These are phyloP conservation scores for Calocybe indica DNA, from an alignment of 768 basidiomycete species.

Conservation along the genomic window DNA sequence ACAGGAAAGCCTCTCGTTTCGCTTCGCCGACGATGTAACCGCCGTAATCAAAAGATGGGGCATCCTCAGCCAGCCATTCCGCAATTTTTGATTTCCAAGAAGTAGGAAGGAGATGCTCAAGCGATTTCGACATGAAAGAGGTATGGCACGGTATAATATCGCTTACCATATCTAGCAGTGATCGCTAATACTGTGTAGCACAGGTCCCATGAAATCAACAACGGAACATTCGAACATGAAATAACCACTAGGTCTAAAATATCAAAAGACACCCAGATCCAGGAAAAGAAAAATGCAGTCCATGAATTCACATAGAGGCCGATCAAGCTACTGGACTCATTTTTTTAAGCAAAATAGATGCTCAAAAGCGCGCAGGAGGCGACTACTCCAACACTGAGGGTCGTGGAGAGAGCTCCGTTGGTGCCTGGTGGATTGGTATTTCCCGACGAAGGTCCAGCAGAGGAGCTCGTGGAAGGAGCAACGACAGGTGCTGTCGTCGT, in stretches of 20 bases:
- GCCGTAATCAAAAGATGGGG: constrained; percentile 93
- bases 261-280: not conserved
- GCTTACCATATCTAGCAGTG: not conserved
- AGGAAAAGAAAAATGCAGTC: not conserved
- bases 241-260: not conserved
- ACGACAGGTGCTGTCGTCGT: constrained; percentile 7
- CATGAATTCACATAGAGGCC: no score
- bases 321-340: no score
- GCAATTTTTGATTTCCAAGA: constrained; percentile 84
- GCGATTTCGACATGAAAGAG: constrained; percentile 26
- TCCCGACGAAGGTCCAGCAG: constrained; percentile 10
- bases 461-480: constrained; percentile 9
- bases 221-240: not conserved
- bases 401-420: constrained; percentile 12
- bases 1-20: constrained; percentile 76
- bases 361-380: constrained; percentile 18
- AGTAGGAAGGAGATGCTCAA: constrained; percentile 80
- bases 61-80: constrained; percentile 88
- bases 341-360: constrained; percentile 10
- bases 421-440: constrained; percentile 13
- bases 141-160: not conserved
- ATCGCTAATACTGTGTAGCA: not conserved
- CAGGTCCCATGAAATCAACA: not conserved
- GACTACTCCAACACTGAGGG: constrained; percentile 18
- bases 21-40: constrained; percentile 95